Percentiles rank a stretch among this genome's conserved stretches.
Conservation (phyloP, 257 asterid genomes). For the Echites panduratus region DNA sequence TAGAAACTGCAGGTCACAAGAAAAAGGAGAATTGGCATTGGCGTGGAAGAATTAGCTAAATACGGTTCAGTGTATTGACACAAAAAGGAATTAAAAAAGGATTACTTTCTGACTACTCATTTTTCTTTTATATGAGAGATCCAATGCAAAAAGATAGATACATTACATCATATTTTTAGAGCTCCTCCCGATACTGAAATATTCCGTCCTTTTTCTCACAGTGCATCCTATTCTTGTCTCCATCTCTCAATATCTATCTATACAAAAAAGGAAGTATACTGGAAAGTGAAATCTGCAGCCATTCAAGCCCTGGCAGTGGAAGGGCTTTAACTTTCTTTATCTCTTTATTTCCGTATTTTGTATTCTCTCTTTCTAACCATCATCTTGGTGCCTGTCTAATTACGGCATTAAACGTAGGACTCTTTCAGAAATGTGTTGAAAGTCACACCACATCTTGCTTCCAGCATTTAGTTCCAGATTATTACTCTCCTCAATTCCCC, state of each 20-base stretch:
- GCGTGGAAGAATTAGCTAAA: slow-evolving; percentile 12
- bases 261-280: background rate
- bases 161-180: slow-evolving; percentile 23
- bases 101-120: slow-evolving; percentile 11
- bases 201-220: slow-evolving; percentile 36
- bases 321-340: slow-evolving; percentile 15
- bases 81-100: slow-evolving; percentile 10
- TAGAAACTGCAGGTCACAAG: slow-evolving; percentile 14
- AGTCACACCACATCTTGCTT: background rate
- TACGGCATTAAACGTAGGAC: slow-evolving; percentile 3
- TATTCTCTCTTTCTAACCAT: slow-evolving; percentile 13
- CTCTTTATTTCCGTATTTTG: slow-evolving; percentile 7
- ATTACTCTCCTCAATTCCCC: background rate
- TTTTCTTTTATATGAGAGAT: slow-evolving; percentile 15
- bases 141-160: slow-evolving; percentile 21
- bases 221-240: slow-evolving; percentile 35
- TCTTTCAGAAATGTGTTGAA: background rate
- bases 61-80: background rate
- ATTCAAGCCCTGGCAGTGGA: slow-evolving; percentile 13
- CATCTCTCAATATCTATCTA: slow-evolving; percentile 6
- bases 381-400: slow-evolving; percentile 1
- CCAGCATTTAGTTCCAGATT: background rate
- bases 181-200: slow-evolving; percentile 23
- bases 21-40: slow-evolving; percentile 19
- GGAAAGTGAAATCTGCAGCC: slow-evolving; percentile 9